phyloP scores from a whole-genome alignment of 192 early-diverging fungal genomes.

The Entomortierella parvispora region DNA sequence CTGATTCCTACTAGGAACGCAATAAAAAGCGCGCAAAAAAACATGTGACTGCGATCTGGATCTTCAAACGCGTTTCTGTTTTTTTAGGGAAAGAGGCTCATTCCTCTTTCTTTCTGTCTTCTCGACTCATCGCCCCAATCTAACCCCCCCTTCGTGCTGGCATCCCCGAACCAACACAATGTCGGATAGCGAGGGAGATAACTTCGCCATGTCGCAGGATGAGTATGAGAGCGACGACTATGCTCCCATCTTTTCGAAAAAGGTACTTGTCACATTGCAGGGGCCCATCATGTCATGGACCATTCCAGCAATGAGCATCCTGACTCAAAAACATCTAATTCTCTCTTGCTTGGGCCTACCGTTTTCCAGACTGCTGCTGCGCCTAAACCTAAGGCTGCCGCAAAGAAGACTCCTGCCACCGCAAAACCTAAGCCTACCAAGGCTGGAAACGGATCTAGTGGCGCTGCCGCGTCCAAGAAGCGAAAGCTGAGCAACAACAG shows the following conservation, averaged over 20 bases:
- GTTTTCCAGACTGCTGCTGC: background rate
- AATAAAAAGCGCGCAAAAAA: background rate
- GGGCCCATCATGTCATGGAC: background rate
- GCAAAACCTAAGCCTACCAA: constrained; percentile 18
- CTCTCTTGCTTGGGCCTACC: background rate
- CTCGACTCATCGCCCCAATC: too few species aligned
- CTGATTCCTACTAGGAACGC: background rate
- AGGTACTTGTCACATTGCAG: too few species aligned
- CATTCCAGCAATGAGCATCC: background rate
- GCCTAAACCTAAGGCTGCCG: constrained; percentile 5
- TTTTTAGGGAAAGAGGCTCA: background rate
- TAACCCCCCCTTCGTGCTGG: background rate
- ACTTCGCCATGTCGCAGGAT: constrained; percentile 45
- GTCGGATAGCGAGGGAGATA: constrained; percentile 41
- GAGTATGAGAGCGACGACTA: constrained; percentile 38
- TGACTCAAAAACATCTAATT: background rate
- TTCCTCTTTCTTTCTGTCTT: background rate
- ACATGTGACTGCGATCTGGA: too few species aligned
- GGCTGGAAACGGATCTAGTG: background rate
- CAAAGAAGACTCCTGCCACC: background rate
- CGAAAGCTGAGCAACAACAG: constrained; percentile 22
- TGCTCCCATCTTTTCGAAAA: constrained; percentile 39
- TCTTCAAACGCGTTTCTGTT: background rate
- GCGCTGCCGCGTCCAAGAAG: constrained; percentile 28
- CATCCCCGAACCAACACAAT: constrained; percentile 7